Evolutionary conservation across 179 eudicot genomes (phyloP).

Genomic region (Pouteria campechiana): DNA sequence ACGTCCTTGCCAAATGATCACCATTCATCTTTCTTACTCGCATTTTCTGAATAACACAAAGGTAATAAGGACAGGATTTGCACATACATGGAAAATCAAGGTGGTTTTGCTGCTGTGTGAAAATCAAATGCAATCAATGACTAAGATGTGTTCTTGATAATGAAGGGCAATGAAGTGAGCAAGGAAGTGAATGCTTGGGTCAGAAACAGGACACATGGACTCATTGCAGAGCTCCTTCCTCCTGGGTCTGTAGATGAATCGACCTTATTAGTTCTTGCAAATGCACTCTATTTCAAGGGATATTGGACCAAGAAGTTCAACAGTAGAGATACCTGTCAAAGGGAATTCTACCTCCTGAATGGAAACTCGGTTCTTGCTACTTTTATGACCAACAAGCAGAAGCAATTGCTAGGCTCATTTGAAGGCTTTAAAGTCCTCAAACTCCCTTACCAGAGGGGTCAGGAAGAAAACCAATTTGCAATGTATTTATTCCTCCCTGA

Average conservation of each 20-base stretch:
- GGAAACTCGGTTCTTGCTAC: background rate
- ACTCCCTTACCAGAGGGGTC: background rate
- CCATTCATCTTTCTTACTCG: too few species aligned
- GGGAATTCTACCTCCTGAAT: background rate
- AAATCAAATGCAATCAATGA: too few species aligned
- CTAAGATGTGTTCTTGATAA: too few species aligned
- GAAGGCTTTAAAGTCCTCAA: background rate
- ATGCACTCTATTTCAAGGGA: background rate
- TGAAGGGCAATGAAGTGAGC: background rate
- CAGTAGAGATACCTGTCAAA: background rate
- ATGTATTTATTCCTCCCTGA: conserved; percentile 14
- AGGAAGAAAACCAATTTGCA: background rate
- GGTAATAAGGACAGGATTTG: too few species aligned
- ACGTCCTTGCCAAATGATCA: too few species aligned
- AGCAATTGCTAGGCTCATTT: background rate
- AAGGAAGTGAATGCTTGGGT: background rate
- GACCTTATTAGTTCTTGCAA: background rate
- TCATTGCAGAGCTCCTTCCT: background rate
- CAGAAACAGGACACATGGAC: background rate
- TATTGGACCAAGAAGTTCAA: background rate
- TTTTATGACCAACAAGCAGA: background rate
- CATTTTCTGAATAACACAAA: too few species aligned
- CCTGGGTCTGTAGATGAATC: background rate
- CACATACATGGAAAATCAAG: too few species aligned
- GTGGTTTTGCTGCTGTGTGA: too few species aligned